These are phyloP conservation scores for Tephrocybe sp. DNA, from an alignment of 768 basidiomycete genomes.

Conservation along the genomic window DNA sequence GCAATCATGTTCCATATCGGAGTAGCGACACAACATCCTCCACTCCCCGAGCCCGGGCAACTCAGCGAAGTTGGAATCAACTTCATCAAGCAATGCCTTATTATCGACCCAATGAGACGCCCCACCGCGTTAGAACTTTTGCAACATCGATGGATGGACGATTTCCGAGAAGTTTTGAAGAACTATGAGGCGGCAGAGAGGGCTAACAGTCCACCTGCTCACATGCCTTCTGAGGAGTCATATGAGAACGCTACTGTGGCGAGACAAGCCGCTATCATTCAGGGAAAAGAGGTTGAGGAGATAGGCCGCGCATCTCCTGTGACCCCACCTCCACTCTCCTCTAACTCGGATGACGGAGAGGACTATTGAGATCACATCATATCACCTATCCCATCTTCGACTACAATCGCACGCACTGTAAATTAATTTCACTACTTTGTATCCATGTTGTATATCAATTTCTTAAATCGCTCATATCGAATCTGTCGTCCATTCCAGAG, in stretches of 20 bases:
- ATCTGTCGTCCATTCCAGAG: too few relatives aligned
- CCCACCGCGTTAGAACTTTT: constrained; percentile 86
- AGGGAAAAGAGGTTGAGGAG: constrained; percentile 60
- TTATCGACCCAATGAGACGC: constrained; percentile 79
- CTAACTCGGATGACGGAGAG: constrained; percentile 14
- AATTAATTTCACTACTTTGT: too few relatives aligned
- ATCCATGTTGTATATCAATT: too few relatives aligned
- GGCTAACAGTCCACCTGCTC: constrained; percentile 44
- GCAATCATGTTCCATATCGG: constrained; percentile 99
- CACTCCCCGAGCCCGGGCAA: constrained; percentile 88
- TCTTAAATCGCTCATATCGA: too few relatives aligned
- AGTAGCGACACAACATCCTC: constrained; percentile 94
- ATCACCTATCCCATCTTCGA: too few relatives aligned
- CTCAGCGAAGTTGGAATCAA: constrained; percentile 87
- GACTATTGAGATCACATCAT: background rate
- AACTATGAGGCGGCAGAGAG: constrained; percentile 68
- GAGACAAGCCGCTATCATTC: constrained; percentile 54
- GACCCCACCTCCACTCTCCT: constrained; percentile 39
- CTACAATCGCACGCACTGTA: too few relatives aligned
- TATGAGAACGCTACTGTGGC: constrained; percentile 52
- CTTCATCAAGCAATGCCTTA: constrained; percentile 92
- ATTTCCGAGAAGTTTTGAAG: constrained; percentile 70
- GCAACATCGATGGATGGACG: constrained; percentile 87
- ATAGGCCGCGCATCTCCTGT: constrained; percentile 53
- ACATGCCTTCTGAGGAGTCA: constrained; percentile 46